Evolutionary conservation across 768 basidiomycete genomes (phyloP).

Genomic region (Leucosporidium creatinivorum): DNA sequence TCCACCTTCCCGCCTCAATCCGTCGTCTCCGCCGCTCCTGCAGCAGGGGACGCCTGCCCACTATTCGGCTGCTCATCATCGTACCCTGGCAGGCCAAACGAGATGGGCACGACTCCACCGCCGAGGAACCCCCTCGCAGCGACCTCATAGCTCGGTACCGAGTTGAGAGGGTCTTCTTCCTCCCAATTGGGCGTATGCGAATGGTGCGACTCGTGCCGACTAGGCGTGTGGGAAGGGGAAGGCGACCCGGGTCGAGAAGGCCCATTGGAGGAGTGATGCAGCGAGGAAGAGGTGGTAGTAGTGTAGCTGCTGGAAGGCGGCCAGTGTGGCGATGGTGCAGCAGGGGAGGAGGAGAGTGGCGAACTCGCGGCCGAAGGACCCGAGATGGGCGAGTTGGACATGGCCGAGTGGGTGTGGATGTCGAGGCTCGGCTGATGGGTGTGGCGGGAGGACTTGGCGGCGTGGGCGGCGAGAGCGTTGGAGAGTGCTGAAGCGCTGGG

Average conservation of each 20-base stretch:
- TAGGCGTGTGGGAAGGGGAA: background rate
- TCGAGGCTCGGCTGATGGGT: background rate
- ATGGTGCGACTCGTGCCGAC: background rate
- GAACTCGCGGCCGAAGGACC: constrained; percentile 4
- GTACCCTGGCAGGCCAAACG: constrained; percentile 75
- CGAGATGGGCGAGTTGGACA: constrained; percentile 24
- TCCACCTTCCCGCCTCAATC: too few species aligned
- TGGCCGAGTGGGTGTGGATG: constrained; percentile 15
- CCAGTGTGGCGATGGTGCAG: background rate
- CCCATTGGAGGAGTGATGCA: background rate
- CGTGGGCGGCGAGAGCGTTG: constrained; percentile 34
- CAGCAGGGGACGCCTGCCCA: too few species aligned
- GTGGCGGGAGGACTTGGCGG: constrained; percentile 11
- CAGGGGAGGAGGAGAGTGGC: constrained; percentile 23
- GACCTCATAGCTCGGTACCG: constrained; percentile 75
- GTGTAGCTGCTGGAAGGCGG: background rate
- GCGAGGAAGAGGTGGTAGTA: background rate
- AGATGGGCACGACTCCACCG: constrained; percentile 75
- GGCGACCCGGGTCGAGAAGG: too few species aligned
- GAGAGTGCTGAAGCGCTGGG: constrained; percentile 36
- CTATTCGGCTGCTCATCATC: constrained; percentile 49
- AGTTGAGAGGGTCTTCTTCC: constrained; percentile 50
- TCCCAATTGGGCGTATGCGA: background rate
- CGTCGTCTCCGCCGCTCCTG: too few species aligned
- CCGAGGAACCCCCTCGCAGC: constrained; percentile 83